These are phyloP conservation scores for Populus hybrid DNA, from an alignment of 441 rosid species.

Conservation along the genomic window DNA sequence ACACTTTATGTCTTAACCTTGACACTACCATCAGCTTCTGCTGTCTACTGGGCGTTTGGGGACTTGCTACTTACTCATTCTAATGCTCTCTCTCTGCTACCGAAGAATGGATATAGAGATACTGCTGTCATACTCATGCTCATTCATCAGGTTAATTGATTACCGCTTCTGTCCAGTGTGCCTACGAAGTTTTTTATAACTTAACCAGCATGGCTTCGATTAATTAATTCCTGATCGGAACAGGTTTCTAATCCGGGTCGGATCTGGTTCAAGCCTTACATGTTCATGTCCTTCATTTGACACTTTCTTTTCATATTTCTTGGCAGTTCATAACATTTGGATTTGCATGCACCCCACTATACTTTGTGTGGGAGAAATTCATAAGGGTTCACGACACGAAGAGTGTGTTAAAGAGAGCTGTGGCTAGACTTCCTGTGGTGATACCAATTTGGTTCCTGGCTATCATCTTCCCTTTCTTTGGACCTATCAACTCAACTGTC, in stretches of 20 bases:
- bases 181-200: too few relatives aligned
- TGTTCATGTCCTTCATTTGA: neutral
- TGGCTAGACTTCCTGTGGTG: conserved; percentile 86
- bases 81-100: conserved; percentile 84
- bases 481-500: conserved; percentile 90
- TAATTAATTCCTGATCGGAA: neutral
- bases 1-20: conserved; percentile 87
- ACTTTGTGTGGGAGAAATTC: conserved; percentile 96
- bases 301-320: neutral
- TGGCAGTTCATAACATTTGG: conserved; percentile 95
- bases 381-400: conserved; percentile 83
- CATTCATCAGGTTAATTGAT: conserved; percentile 70
- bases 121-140: conserved; percentile 88
- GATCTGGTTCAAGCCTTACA: neutral
- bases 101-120: conserved; percentile 68
- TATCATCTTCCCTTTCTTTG: conserved; percentile 91
- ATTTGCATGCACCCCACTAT: conserved; percentile 89
- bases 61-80: conserved; percentile 78
- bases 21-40: conserved; percentile 87
- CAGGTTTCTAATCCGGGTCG: neutral
- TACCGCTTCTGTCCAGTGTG: neutral
- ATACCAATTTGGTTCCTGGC: conserved; percentile 95
- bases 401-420: conserved; percentile 75
- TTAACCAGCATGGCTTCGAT: neutral
- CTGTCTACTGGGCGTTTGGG: conserved; percentile 97